These are phyloP conservation scores for Aleurites moluccanus DNA, from an alignment of 441 rosid genomes.

Conservation along the genomic window DNA sequence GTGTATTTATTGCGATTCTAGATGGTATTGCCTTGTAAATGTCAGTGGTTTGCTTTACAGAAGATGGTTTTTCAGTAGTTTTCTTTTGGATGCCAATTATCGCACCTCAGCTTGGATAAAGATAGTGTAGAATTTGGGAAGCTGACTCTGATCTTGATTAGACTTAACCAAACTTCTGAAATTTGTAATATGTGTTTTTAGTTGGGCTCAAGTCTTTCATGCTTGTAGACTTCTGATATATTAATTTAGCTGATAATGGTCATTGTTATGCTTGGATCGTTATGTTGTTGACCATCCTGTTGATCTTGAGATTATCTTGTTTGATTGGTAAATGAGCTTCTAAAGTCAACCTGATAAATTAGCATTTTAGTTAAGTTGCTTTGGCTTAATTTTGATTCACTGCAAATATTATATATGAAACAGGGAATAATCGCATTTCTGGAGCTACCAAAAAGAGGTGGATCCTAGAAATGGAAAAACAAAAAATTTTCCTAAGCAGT, in stretches of 20 bases:
- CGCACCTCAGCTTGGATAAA: background rate
- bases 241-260: background rate
- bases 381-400: background rate
- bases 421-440: background rate
- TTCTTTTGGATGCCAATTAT: background rate
- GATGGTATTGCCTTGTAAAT: background rate
- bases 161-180: background rate
- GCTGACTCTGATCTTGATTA: background rate
- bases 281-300: background rate
- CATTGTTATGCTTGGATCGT: background rate
- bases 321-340: slow-evolving; percentile 2
- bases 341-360: background rate
- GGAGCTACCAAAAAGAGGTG: background rate
- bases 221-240: background rate
- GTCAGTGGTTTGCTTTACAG: background rate
- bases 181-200: background rate
- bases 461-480: background rate
- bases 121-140: slow-evolving; percentile 1
- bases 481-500: background rate
- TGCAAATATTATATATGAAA: background rate
- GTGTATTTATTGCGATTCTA: background rate
- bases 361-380: background rate
- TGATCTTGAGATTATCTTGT: slow-evolving; percentile 3
- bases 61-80: background rate
- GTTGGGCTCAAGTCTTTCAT: background rate